Base-by-base conservation (phyloP, 805 yeast genomes). In the Cyberlindnera mrakii region DNA sequence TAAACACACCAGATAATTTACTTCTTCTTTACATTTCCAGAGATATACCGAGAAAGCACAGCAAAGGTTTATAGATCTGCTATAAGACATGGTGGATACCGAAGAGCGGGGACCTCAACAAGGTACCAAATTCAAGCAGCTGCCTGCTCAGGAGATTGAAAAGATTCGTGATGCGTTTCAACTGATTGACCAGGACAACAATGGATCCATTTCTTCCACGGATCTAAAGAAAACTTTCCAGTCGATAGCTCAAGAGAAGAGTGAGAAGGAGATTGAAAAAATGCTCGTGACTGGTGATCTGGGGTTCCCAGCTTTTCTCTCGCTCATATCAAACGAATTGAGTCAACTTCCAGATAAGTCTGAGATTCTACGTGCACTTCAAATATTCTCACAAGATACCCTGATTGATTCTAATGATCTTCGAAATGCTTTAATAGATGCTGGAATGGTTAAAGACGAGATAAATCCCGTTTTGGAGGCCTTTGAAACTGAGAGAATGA, bases 171-270 rank as follows among this genome's bases (percentile, higher is more conserved):
- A 85, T 51, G 80, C 93, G 1, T 90, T 89, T 60, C 78, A 85
- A 25, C 61, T 86, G 52, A 77, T 90, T 7, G 96, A 90, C 57
- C 83, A 83, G 31, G 91, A 90, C 47, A 79, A 82, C 20, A 95
- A 89, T 54, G 87, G 88, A 2, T 57, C 62, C 5, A 78, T 85
- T 35, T 66, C 82, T 1, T 55, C 62, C 27, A 59, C 67, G 1
- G 93, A 85, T 60, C 55, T 90, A 42, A 66, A 64, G 32, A 68
- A 72, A 18, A 68, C 82, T 15, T 71, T 78, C 48, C 66, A 72
- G 33, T 72, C 75, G 10, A 50, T 82, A 14, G 85, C 82, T 1
- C 71, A 75, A 37, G 64, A 63, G 2, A 57, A 64, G 3, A 55
- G 63, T 4, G 73, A 72, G 10, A 62, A 64, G 0, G 70, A 74